Evolutionary conservation across 23 red algal genomes (phyloP).

Genomic region (Gracilaria domingensis): DNA sequence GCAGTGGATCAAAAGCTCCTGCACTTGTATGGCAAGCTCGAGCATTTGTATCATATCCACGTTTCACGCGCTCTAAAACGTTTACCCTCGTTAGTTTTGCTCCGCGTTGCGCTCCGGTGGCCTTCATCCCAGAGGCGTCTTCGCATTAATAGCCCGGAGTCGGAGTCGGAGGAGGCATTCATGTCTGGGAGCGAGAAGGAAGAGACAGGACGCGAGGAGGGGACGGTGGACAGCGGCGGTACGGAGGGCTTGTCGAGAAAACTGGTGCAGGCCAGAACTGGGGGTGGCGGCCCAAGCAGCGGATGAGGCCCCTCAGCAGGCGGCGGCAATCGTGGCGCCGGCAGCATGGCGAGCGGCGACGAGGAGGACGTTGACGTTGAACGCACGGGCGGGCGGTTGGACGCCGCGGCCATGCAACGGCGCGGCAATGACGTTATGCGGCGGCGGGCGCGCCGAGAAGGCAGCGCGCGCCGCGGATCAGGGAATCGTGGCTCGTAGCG

Average conservation of each 20-base stretch:
- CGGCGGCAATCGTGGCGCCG: not conserved
- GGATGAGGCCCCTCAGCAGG: not conserved
- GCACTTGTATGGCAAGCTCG: too few species aligned
- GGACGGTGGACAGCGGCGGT: conserved; percentile 31
- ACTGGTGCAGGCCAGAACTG: not conserved
- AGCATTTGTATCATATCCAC: too few species aligned
- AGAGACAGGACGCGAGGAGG: conserved; percentile 12
- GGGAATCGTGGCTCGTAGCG: conserved; percentile 19
- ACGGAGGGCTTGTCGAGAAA: conserved; percentile 37
- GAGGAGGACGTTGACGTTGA: conserved; percentile 48
- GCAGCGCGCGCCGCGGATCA: not conserved
- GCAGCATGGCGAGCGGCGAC: conserved; percentile 19
- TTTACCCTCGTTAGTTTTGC: too few species aligned
- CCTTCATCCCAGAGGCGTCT: too few species aligned
- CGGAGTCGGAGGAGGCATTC: conserved; percentile 32
- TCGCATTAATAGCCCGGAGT: too few species aligned
- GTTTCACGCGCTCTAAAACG: too few species aligned
- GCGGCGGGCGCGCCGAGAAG: not conserved
- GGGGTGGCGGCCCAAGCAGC: not conserved
- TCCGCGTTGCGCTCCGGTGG: too few species aligned
- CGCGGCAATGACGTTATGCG: not conserved
- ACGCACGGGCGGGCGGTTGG: not conserved
- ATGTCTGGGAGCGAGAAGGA: conserved; percentile 32
- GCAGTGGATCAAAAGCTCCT: too few species aligned
- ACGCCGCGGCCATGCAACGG: not conserved